A percentile compares a stretch with the other conserved stretches of the same genome.
Evolutionary conservation across 148 eudicot species (phyloP).

Genomic region (Chenopodium berlandieri): DNA sequence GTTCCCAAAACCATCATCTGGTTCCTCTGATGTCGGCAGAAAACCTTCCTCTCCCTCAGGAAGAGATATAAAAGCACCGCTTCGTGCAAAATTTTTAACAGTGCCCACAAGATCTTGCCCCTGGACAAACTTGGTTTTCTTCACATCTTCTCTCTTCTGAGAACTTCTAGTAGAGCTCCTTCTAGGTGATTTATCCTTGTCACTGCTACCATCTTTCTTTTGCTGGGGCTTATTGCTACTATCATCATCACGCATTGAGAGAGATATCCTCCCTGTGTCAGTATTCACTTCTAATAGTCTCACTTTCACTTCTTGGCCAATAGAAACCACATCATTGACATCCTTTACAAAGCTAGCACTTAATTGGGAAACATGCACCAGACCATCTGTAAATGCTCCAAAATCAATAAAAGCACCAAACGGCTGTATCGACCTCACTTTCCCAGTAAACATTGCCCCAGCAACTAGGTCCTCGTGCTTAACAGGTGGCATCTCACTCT

Average conservation of each 20-base stretch:
- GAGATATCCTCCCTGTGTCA: constrained; percentile 80
- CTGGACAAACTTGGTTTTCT: constrained; percentile 60
- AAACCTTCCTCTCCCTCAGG: constrained; percentile 96
- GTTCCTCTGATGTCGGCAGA: constrained; percentile 73
- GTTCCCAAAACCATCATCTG: constrained; percentile 59
- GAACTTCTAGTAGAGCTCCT: constrained; percentile 33
- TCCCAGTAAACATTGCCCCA: constrained; percentile 81
- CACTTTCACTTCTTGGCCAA: constrained; percentile 95
- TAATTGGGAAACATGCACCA: constrained; percentile 84
- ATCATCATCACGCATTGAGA: constrained; percentile 79
- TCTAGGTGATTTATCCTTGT: constrained; percentile 51
- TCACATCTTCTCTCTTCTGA: constrained; percentile 44
- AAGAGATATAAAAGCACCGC: constrained; percentile 84
- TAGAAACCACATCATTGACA: constrained; percentile 59
- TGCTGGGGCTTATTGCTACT: constrained; percentile 42
- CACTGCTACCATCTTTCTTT: constrained; percentile 39
- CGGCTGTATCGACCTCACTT: constrained; percentile 83
- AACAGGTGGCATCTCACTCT: constrained; percentile 94
- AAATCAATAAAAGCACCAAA: constrained; percentile 98
- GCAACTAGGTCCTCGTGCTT: constrained; percentile 82
- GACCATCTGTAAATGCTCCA: constrained; percentile 95
- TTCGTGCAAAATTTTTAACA: constrained; percentile 66
- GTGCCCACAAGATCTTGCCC: constrained; percentile 90
- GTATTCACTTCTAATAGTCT: constrained; percentile 70
- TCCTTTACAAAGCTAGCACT: constrained; percentile 84